Conservation (phyloP, 2,329 filamentous ascomycete species). For the Neophaeococcomyces aloes region DNA sequence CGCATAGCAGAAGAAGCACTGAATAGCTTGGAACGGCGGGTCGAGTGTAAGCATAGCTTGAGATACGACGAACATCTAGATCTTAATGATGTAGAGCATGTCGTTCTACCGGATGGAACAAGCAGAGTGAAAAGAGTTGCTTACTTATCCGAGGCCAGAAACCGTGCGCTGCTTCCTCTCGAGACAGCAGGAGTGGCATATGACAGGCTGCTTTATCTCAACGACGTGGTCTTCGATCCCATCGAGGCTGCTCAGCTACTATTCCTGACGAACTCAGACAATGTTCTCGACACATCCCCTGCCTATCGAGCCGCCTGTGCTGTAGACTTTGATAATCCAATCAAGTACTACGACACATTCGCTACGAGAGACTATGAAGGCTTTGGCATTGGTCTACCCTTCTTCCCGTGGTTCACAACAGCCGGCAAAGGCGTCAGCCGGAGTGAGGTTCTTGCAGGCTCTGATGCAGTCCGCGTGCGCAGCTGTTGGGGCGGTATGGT, state of each 20-base stretch:
- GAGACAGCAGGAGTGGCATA: slow-evolving; percentile 37
- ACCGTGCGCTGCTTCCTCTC: slow-evolving; percentile 56
- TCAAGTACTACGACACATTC: slow-evolving; percentile 69
- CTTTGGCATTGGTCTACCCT: slow-evolving; percentile 56
- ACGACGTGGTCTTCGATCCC: slow-evolving; percentile 57
- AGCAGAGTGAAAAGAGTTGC: slow-evolving; percentile 60
- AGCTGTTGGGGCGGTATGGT: slow-evolving; percentile 72
- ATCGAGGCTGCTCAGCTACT: slow-evolving; percentile 50
- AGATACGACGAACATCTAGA: slow-evolving; percentile 48
- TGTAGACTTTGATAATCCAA: slow-evolving; percentile 62
- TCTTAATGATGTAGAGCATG: slow-evolving; percentile 45
- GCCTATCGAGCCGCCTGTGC: slow-evolving; percentile 62
- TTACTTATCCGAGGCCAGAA: slow-evolving; percentile 62
- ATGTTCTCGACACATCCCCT: slow-evolving; percentile 40
- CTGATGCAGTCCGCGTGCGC: slow-evolving; percentile 53
- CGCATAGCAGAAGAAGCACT: slow-evolving; percentile 43
- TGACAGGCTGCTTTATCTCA: slow-evolving; percentile 51
- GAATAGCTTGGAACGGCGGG: slow-evolving; percentile 46
- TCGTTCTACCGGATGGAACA: slow-evolving; percentile 53
- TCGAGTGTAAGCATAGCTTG: too few species aligned
- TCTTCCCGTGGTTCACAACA: slow-evolving; percentile 61
- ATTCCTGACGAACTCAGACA: slow-evolving; percentile 47
- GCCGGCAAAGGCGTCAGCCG: slow-evolving; percentile 44
- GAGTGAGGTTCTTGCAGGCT: slow-evolving; percentile 50
- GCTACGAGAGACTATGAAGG: slow-evolving; percentile 62